Evolutionary conservation across 768 basidiomycete species (phyloP), one percentile per base, ranked within the genome.

Genomic region (Roridomyces roridus): DNA sequence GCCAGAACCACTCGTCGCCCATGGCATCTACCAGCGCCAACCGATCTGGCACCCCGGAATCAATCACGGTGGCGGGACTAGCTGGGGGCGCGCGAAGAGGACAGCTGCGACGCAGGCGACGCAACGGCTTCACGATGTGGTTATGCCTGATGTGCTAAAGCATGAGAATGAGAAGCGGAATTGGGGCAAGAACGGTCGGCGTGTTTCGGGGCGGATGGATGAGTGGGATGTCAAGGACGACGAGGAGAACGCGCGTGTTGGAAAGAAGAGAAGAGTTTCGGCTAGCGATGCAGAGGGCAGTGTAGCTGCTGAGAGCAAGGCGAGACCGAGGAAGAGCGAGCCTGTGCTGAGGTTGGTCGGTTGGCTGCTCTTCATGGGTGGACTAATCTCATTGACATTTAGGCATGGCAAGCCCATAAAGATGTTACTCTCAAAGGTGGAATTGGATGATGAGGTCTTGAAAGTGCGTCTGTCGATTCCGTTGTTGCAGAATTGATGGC

Each of bases 121-220:
- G 43, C 70, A 86, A 79, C 64, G 77, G 72, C 62, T 94, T 78
- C 66, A 84, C 75, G 57, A 86, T 67, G 71, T 83, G 74, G 75
- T 94, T 53, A 93, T 94, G 86, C 92, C 92, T 0, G 92, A 94
- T 62, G 77, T 92, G 3, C 61, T 86, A 36, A 82, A 77, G 53
- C 94, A 80, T 65, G 84, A 92, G 68, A 81, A 82, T 63, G 87
- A 94, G 73, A 77, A 83, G 76, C 82, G 82, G 62, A 72, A 67
- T 48, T 73, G 73, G 65, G 68, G 68, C 40, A 57, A 66, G 54
- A 69, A 71, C 28, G 66, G 68, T 44, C 54, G 68, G 67, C 70
- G 71, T 61, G 44, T 67, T 70, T 72, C 73, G 66, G 65, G 72
- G 67, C 63, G 67, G 66, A 63, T 62, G 58, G 69, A 41, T 60